Evolutionary conservation across 176 grass and related monocot genomes (phyloP).

Genomic region (Carex kokanica): DNA sequence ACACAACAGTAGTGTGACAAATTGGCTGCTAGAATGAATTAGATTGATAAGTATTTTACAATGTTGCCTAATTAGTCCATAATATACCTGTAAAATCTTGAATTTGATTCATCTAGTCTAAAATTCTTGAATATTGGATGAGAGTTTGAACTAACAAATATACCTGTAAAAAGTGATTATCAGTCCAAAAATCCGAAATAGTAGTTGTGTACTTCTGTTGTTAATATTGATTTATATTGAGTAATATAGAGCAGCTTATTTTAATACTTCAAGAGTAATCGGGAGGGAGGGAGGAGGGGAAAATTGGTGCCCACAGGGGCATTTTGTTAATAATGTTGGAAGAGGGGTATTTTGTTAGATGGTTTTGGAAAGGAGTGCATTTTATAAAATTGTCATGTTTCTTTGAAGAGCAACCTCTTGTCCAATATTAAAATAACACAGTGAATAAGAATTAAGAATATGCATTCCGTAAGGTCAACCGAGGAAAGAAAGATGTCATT

Average conservation of each 20-base stretch:
- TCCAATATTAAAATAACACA: not conserved
- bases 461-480: not conserved
- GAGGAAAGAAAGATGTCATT: not conserved
- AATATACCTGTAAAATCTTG: too few relatives aligned
- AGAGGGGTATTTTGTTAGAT: too few relatives aligned
- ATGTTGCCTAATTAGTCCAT: slow-evolving; percentile 16
- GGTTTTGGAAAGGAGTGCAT: too few relatives aligned
- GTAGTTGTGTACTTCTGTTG: too few relatives aligned
- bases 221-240: too few relatives aligned
- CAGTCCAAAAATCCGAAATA: too few relatives aligned
- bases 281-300: too few relatives aligned
- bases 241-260: too few relatives aligned
- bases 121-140: slow-evolving; percentile 12
- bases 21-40: slow-evolving; percentile 2
- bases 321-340: too few relatives aligned
- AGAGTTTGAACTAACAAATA: not conserved
- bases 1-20: not conserved
- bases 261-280: too few relatives aligned
- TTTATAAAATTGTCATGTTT: not conserved
- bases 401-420: not conserved
- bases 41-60: slow-evolving; percentile 2
- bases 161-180: slow-evolving; percentile 18
- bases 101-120: slow-evolving; percentile 12
- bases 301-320: too few relatives aligned
- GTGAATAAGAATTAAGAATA: not conserved